Evolutionary conservation across 768 basidiomycete genomes (phyloP).

Genomic region (Hortiboletus flavorubellus): DNA sequence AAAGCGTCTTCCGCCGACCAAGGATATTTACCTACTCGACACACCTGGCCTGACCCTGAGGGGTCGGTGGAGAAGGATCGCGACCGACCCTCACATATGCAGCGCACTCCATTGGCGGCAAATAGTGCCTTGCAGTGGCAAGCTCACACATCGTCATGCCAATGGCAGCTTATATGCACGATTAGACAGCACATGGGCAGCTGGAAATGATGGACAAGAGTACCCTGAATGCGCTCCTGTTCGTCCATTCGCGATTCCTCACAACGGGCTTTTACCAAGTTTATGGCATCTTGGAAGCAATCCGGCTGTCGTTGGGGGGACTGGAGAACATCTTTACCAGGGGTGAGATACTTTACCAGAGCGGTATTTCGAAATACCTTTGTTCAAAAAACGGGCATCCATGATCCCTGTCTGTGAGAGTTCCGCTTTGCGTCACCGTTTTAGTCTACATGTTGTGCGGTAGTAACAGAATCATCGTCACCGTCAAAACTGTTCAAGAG

Average conservation of each 20-base stretch:
- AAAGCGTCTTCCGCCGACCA: conserved; percentile 1
- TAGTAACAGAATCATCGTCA: conserved; percentile 11
- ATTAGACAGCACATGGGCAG: conserved; percentile 1
- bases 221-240: conserved; percentile 59
- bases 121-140: conserved; percentile 66
- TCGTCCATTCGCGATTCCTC: conserved; percentile 58
- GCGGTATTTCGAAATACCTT: conserved; percentile 13
- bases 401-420: conserved; percentile 17
- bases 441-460: conserved; percentile 8
- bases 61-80: neutral
- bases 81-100: conserved; percentile 11
- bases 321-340: conserved; percentile 38
- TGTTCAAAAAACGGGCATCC: conserved; percentile 14
- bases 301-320: conserved; percentile 49
- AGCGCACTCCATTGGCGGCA: conserved; percentile 64
- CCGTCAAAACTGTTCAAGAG: conserved; percentile 22
- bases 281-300: conserved; percentile 58
- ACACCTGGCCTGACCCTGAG: conserved; percentile 41
- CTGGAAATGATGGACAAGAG: neutral
- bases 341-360: conserved; percentile 8
- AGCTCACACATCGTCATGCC: conserved; percentile 78
- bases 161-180: conserved; percentile 57
- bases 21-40: conserved; percentile 42
- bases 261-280: conserved; percentile 47
- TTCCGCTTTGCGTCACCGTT: conserved; percentile 13